phyloP scores from a whole-genome alignment of 768 basidiomycete genomes.

The Candolleomyces efflorescens region DNA sequence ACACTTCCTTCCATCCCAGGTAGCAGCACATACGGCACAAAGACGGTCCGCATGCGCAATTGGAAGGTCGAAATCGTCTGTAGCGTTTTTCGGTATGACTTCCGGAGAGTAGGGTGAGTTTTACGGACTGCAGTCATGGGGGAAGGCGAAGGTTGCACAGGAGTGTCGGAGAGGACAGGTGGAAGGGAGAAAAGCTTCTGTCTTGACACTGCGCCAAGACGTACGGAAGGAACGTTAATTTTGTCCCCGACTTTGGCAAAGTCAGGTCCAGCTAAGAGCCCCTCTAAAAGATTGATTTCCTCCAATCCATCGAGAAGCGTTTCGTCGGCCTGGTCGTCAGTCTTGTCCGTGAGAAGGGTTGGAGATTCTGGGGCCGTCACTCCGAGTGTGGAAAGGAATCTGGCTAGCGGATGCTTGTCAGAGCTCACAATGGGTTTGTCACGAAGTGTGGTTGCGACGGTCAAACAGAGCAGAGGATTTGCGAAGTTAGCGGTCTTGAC shows the following conservation, averaged over 20 bases:
- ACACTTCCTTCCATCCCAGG: slow-evolving; percentile 33
- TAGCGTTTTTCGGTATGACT: slow-evolving; percentile 80
- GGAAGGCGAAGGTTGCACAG: slow-evolving; percentile 42
- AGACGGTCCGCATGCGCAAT: slow-evolving; percentile 92
- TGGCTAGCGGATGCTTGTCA: slow-evolving; percentile 39
- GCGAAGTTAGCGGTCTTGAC: slow-evolving; percentile 45
- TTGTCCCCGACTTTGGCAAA: slow-evolving; percentile 29
- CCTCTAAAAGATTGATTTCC: slow-evolving; percentile 59
- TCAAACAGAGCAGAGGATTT: slow-evolving; percentile 81
- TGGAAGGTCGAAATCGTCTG: slow-evolving; percentile 78
- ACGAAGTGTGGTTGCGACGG: slow-evolving; percentile 81
- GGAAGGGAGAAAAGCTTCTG: slow-evolving; percentile 63
- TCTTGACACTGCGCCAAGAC: slow-evolving; percentile 67
- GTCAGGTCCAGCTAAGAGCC: slow-evolving; percentile 55
- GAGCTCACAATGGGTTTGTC: slow-evolving; percentile 59
- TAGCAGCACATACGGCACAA: slow-evolving; percentile 80
- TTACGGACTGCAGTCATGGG: slow-evolving; percentile 44
- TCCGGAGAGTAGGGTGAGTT: slow-evolving; percentile 69
- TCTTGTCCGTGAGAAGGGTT: slow-evolving; percentile 19
- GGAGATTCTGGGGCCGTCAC: slow-evolving; percentile 33
- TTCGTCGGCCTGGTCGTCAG: slow-evolving; percentile 48
- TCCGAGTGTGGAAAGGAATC: slow-evolving; percentile 34
- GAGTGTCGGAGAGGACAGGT: slow-evolving; percentile 39
- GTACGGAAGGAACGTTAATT: slow-evolving; percentile 60
- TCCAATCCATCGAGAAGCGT: slow-evolving; percentile 36